Evolutionary conservation across 768 basidiomycete species (phyloP), one percentile per base, ranked within the genome.

Genomic region (Cyclocybe aegerita): DNA sequence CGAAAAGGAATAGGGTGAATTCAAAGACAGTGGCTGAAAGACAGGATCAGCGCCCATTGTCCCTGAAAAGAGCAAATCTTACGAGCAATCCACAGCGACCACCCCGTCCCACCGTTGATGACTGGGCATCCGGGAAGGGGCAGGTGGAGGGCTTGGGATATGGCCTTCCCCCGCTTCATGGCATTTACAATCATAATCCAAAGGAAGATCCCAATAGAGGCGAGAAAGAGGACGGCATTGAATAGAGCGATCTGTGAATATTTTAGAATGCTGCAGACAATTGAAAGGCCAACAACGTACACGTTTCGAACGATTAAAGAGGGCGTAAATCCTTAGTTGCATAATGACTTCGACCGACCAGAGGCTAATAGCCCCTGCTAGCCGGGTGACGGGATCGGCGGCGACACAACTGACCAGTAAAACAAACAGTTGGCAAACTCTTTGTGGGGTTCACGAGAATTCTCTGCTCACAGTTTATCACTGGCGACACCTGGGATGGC

Each of bases 291-390:
- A 33, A 10, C 34, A 12, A 23, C 16, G 10, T 14, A 39, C 62
- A 52, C 59, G 64, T 49, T 64, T 66, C 6, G 70, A 74, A 38
- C 70, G 66, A 17, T 57, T 53, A 43, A 63, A 77, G 8, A 77
- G 49, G 0, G 73, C 74, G 52, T 75, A 74, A 23, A 76, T 61
- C 7, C 74, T 64, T 9, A 77, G 52, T 54, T 75, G 74, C 70
- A 77, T 73, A 50, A 76, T 62, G 14, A 77, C 73, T 55, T 77
- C 73, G n/a, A 77, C 65, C n/a, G 70, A 66, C 75, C 76, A 76
- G 7, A 77, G 56, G 33, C 66, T 70, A 32, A 76, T 62, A 2
- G 70, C 73, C 7, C 76, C 73, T 9, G 68, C 66, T 7, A 74
- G 55, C 1, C 74, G 68, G 35, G 65, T 73, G 23, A 71, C 65